Evolutionary conservation across 2,329 filamentous ascomycete genomes (phyloP), one percentile per base, ranked within the genome.

Genomic region (Beauveria sp.): DNA sequence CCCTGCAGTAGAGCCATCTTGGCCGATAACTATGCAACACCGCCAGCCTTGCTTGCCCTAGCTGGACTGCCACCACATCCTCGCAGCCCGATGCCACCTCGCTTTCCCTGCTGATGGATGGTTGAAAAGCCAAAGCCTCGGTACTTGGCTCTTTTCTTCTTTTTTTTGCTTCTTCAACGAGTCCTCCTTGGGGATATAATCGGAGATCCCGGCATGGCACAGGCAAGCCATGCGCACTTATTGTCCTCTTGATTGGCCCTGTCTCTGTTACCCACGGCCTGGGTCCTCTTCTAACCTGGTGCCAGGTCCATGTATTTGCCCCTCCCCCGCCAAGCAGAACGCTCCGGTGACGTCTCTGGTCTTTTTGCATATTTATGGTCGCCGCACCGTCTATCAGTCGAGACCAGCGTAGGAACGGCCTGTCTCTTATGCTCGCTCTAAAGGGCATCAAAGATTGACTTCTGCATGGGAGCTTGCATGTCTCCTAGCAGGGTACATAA

Each of bases 141-240:
- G 45, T 47, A 20, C 45, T 47, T 47, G 45, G 1, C 24, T 47
- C 26, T 22, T 47, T 24, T 24, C 3, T 3, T 24, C 3, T 24
- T 24, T 24, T 24, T 24, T 24, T 24, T 24, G 22, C 22, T 7
- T 26, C 18, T 47, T 47, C 20, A 10, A 42, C 45, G 9, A 28
- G 20, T 12, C 54, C 46, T 20, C 6, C 54, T 49, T 62, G 46
- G 54, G 38, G 22, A 16, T n/a, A 46, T 54, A 42, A 47, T 58
- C 42, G 54, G 55, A 45, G 40, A 58, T 53, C 28, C 60, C 47
- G 47, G 49, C 18, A 38, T 30, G 14, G 38, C 18, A 30, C 50
- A 60, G 34, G n/a, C 60, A 47, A 28, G 50, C 20, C 60, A 62
- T 62, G 60, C 60, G 26, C 28, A 40, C n/a, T 62, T 58, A 40